These are phyloP conservation scores for Mucor lusitanicus DNA, from an alignment of 371 early-diverging fungal species.

Conservation along the genomic window DNA sequence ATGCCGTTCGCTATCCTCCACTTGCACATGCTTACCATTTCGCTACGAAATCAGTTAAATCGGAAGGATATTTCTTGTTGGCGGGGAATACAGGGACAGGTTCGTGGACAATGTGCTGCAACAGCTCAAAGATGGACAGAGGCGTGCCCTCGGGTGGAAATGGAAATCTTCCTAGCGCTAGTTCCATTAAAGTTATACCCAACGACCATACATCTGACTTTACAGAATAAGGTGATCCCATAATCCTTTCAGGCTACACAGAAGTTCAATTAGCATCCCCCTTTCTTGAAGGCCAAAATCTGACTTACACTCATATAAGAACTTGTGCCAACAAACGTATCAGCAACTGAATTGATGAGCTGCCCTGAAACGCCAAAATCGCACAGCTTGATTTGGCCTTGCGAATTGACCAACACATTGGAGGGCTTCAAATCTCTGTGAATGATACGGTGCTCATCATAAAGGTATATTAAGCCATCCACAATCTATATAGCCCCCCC, in stretches of 20 bases:
- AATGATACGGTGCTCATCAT: conserved; percentile 83
- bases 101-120: conserved; percentile 92
- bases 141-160: conserved; percentile 78
- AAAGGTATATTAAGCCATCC: conserved; percentile 81
- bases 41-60: conserved; percentile 78
- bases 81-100: conserved; percentile 84
- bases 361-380: conserved; percentile 91
- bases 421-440: conserved; percentile 88
- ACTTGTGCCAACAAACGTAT: conserved; percentile 90
- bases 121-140: conserved; percentile 86
- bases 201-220: conserved; percentile 96
- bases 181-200: conserved; percentile 91
- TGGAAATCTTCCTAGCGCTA: conserved; percentile 90
- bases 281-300: too few species aligned
- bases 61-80: conserved; percentile 61
- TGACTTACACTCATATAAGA: conserved; percentile 89
- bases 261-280: not conserved
- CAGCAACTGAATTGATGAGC: conserved; percentile 81
- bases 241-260: conserved; percentile 92
- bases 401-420: conserved; percentile 79
- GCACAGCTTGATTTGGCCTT: conserved; percentile 85
- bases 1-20: not conserved
- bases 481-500: conserved; percentile 71
- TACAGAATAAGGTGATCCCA: conserved; percentile 88
- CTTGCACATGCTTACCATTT: conserved; percentile 58